Conservation (phyloP, 768 basidiomycete genomes). For the Leucocoprinus leucothites region DNA sequence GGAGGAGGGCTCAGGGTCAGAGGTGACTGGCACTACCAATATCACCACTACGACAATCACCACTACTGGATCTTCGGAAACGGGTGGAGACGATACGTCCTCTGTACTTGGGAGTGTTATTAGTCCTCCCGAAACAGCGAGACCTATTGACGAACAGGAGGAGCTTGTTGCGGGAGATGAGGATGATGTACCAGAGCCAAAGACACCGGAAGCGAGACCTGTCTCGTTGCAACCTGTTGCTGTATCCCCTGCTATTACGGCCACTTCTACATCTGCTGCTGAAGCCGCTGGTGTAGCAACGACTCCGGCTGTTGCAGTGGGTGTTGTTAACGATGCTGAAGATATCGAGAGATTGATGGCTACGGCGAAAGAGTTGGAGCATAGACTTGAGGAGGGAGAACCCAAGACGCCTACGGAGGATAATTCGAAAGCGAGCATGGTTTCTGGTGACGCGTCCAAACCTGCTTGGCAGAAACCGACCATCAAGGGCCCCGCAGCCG, state of each 20-base stretch:
- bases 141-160: constrained; percentile 18
- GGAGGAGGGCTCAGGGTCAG: constrained; percentile 23
- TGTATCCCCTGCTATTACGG: constrained; percentile 6
- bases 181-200: no score
- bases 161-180: constrained; percentile 31
- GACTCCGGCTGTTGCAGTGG: neutral
- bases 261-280: constrained; percentile 2
- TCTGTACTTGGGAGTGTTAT: constrained; percentile 2
- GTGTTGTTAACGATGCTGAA: constrained; percentile 1
- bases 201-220: constrained; percentile 71
- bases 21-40: constrained; percentile 19
- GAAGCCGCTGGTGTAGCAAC: neutral
- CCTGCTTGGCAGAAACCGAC: no score
- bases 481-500: constrained; percentile 15
- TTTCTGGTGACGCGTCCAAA: no score
- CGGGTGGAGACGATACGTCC: neutral
- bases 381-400: constrained; percentile 8
- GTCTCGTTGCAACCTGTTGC: constrained; percentile 18
- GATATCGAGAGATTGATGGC: constrained; percentile 9
- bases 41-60: constrained; percentile 15
- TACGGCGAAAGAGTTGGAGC: constrained; percentile 13
- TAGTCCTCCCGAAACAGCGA: neutral
- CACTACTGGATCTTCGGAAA: constrained; percentile 15
- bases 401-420: constrained; percentile 13
- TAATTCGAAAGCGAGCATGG: constrained; percentile 5